These are phyloP conservation scores for Willaertia magna DNA, from an alignment of 208 protist species.

Conservation along the genomic window DNA sequence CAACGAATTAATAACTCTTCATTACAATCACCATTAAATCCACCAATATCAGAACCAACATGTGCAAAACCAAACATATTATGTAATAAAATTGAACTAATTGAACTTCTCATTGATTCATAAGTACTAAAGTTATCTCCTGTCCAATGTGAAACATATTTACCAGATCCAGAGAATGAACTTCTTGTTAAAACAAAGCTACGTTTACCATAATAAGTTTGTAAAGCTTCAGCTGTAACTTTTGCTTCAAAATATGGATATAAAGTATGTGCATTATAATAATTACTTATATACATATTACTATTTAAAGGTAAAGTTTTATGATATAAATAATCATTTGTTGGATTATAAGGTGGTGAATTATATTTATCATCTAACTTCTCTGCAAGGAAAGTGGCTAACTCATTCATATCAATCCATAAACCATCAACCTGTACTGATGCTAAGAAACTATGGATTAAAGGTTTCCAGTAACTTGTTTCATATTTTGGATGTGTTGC, in stretches of 20 bases:
- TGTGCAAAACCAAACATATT: slow-evolving; percentile 63
- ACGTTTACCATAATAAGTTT: neutral
- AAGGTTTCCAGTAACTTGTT: slow-evolving; percentile 33
- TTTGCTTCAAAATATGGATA: slow-evolving; percentile 40
- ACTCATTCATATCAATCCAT: slow-evolving; percentile 61
- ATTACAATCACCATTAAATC: slow-evolving; percentile 52
- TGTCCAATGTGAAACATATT: slow-evolving; percentile 49
- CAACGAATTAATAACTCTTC: slow-evolving; percentile 61
- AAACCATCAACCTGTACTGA: slow-evolving; percentile 36
- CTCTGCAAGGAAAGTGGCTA: neutral
- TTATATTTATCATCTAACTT: neutral
- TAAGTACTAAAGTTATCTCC: slow-evolving; percentile 51
- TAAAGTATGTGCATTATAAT: slow-evolving; percentile 59
- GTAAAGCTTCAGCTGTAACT: slow-evolving; percentile 8
- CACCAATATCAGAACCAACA: slow-evolving; percentile 70
- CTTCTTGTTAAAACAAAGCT: slow-evolving; percentile 29
- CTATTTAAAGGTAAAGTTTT: slow-evolving; percentile 30
- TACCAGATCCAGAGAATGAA: slow-evolving; percentile 36
- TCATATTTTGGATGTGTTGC: slow-evolving; percentile 37
- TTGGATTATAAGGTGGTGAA: slow-evolving; percentile 39
- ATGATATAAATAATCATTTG: slow-evolving; percentile 18
- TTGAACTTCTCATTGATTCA: slow-evolving; percentile 23
- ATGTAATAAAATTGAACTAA: slow-evolving; percentile 55
- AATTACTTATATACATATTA: slow-evolving; percentile 2
- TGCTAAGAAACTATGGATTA: slow-evolving; percentile 33